phyloP scores from a whole-genome alignment of 495 filamentous ascomycete species.

The Poronia punctata region DNA sequence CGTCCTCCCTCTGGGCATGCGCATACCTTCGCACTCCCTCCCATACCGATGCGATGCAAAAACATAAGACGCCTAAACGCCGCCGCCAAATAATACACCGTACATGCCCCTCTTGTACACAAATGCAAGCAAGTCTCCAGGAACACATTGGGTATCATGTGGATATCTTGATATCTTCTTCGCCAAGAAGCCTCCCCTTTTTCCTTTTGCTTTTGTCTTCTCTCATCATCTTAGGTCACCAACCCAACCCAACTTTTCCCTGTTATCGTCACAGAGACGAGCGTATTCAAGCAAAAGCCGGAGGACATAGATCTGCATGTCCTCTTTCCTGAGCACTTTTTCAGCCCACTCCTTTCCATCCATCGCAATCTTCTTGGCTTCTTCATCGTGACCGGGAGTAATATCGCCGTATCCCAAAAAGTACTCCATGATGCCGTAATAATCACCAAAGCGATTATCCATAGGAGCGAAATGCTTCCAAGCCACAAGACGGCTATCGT shows the following conservation, averaged over 20 bases:
- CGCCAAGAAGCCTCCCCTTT: neutral
- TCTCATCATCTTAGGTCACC: slow-evolving; percentile 33
- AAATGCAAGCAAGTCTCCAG: slow-evolving; percentile 3
- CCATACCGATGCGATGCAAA: no score
- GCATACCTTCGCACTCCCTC: slow-evolving; percentile 8
- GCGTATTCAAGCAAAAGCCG: slow-evolving; percentile 66
- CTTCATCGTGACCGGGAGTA: slow-evolving; percentile 46
- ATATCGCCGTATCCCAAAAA: slow-evolving; percentile 54
- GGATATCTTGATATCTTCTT: slow-evolving; percentile 1
- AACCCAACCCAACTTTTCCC: slow-evolving; percentile 62
- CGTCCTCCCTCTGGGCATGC: no score
- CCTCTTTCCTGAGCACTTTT: slow-evolving; percentile 59
- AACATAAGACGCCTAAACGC: slow-evolving; percentile 24
- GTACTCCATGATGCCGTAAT: slow-evolving; percentile 73
- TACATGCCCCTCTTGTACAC: no score
- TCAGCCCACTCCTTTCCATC: slow-evolving; percentile 62
- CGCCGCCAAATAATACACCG: slow-evolving; percentile 19
- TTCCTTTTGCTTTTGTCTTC: neutral
- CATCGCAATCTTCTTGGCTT: slow-evolving; percentile 55
- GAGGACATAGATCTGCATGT: slow-evolving; percentile 66
- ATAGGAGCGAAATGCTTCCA: slow-evolving; percentile 81
- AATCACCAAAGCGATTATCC: slow-evolving; percentile 72
- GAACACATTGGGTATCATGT: neutral
- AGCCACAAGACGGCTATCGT: slow-evolving; percentile 59
- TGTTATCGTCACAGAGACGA: slow-evolving; percentile 55